Base-by-base conservation (phyloP, 208 protist species). In the Acanthamoeba sp. region DNA sequence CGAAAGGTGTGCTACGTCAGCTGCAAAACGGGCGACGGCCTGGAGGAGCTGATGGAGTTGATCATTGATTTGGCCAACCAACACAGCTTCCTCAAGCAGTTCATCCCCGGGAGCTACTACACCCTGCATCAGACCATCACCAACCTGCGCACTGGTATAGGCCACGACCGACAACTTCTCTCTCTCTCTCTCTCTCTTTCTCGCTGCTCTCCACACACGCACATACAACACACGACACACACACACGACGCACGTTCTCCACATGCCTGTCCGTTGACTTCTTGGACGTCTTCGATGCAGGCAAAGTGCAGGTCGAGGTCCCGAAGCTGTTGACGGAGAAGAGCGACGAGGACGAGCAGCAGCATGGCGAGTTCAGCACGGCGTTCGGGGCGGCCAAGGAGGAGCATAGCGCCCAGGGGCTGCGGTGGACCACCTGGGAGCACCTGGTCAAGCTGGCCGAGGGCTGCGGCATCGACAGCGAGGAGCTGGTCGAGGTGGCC, bases 71-170 rank as follows among this genome's bases (percentile, higher is more conserved):
- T 66, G 38, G 80, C 80, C 42, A 42, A 66, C 32, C 22, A 36
- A 12, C 80, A 89, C 38, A 89, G 80, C 80, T 89, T 89, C 80
- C 34, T 89, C 32, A 89, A 89, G 80, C 45, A 89, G 48, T 62
- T 36, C 45, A 59, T 89, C 29, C 80, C 80, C 12, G 55, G 55
- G n/a, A 89, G 80, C 48, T 89, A 89, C 29, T 62, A 89, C 52
- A 66, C 32, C 1, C 36, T 64, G 24, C 57, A 90, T n/a, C 84
- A 66, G 42, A 90, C 52, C 42, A 18, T 66, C 22, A 69, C 42
- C 52, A 90, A 90, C 36, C 84, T 66, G 50, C 84, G 50, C 36
- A 66, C 84, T 16, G 62, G 62, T 27, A 27, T 36, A 27, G 27
- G 5, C 29, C n/a, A n/a, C n/a, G n/a, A n/a, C n/a, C n/a, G n/a